Evolutionary conservation across 345 rosid genomes (phyloP), one percentile per base, ranked within the genome.

Genomic region (Alliaria petiolata): DNA sequence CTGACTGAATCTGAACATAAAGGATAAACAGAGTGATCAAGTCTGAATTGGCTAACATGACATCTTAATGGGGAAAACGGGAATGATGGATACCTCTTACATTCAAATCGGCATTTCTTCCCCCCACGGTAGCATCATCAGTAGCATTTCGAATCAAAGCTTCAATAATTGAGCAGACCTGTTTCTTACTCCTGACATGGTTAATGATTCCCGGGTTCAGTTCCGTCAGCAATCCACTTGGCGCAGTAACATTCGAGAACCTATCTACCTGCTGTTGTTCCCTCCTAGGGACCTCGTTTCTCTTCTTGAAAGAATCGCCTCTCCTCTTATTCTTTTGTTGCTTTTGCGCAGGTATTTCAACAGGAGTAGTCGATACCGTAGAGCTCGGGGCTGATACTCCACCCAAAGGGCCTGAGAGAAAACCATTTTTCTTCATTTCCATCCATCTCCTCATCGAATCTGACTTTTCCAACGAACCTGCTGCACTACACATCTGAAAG

Each of bases 361-460:
- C 85, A 68, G 80, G 86, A 68, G 87, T 63, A 71, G 78, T 77
- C 11, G 84, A 55, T 44, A 79, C 40, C 43, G 76, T 19, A 62
- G 80, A 54, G 49, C 65, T 83, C 66, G 83, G 84, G 57, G 74
- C 67, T 7, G 85, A 76, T 59, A 82, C 72, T 49, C 92, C 89
- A 51, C 90, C 97, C 19, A 81, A 85, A 77, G 80, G 83, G 28
- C 85, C 83, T 3, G 99, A 95, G 12, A 95, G 85, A 69, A 88
- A 92, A 59, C 98, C 99, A 2, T 90, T 95, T 70, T 81, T 82
- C 79, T 92, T 95, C 98, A 95, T 91, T 79, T 91, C 98, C 78
- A 80, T 88, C 99, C 98, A 92, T 25, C 86, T 28, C 71, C 76
- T 76, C 73, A 95, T 74, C 0, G 98, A 60, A 74, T 92, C 93